A percentile compares a stretch with the other conserved stretches of the same genome.
Conservation (phyloP, 345 rosid genomes). For the Sisymbrium altissimum region DNA sequence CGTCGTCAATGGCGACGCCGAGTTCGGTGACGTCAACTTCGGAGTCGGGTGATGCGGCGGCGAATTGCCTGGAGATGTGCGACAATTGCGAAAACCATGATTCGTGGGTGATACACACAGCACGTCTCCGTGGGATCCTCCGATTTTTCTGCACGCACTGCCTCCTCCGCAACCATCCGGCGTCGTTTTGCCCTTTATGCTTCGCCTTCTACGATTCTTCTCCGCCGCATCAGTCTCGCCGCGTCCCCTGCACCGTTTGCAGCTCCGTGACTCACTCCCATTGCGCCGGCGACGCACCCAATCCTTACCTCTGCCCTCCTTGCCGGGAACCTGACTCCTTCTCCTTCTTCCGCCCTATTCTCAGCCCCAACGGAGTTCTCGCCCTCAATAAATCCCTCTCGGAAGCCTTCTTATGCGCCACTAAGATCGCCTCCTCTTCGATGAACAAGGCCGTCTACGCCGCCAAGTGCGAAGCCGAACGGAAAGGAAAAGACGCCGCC, state of each 20-base stretch:
- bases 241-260: constrained; percentile 56
- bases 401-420: constrained; percentile 51
- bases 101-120: constrained; percentile 48
- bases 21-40: constrained; percentile 17
- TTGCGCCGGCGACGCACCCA: constrained; percentile 44
- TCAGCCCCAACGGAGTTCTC: neutral
- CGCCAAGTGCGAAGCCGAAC: constrained; percentile 47
- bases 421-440: constrained; percentile 48
- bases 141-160: constrained; percentile 75
- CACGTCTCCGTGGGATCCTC: constrained; percentile 43
- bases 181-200: constrained; percentile 70
- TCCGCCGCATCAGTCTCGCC: constrained; percentile 48
- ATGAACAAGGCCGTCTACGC: constrained; percentile 50
- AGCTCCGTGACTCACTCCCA: constrained; percentile 57
- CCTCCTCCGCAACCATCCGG: constrained; percentile 60
- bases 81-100: constrained; percentile 41
- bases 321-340: constrained; percentile 44
- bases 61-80: constrained; percentile 25
- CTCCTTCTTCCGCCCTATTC: constrained; percentile 36
- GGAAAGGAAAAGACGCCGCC: constrained; percentile 57
- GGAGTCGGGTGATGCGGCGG: neutral
- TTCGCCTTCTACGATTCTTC: constrained; percentile 52
- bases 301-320: constrained; percentile 50
- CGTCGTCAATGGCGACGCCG: neutral
- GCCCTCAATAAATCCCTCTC: constrained; percentile 44